Evolutionary conservation across 2,329 filamentous ascomycete species (phyloP).

Genomic region (Lojkania enalia): DNA sequence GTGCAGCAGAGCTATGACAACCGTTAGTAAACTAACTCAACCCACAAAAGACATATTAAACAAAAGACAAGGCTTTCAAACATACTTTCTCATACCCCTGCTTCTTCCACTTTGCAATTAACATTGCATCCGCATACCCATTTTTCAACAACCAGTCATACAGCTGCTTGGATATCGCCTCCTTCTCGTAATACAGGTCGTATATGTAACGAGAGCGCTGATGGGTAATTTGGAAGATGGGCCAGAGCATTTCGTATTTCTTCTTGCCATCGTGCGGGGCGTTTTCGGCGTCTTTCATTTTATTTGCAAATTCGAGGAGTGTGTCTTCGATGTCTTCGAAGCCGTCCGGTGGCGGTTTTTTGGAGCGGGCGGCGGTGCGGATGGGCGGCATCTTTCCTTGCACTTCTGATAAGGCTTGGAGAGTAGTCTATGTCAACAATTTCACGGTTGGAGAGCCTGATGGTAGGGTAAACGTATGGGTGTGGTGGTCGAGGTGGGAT

Average conservation of each 20-base stretch:
- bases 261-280: constrained; percentile 75
- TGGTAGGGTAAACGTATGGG: neutral
- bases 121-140: constrained; percentile 87
- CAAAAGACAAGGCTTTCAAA: constrained; percentile 14
- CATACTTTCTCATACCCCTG: constrained; percentile 94
- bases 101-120: constrained; percentile 99
- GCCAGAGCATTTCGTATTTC: constrained; percentile 94
- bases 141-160: constrained; percentile 99
- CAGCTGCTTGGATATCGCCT: constrained; percentile 86
- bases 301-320: constrained; percentile 81
- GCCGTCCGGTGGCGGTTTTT: constrained; percentile 81
- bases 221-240: constrained; percentile 95
- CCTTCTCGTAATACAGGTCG: constrained; percentile 96
- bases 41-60: no score
- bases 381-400: constrained; percentile 79
- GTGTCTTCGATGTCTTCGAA: constrained; percentile 89
- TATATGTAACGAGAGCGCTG: constrained; percentile 93
- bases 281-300: constrained; percentile 95
- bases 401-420: no score
- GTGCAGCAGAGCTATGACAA: constrained; percentile 82
- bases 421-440: no score
- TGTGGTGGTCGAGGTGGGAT: neutral
- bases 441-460: neutral
- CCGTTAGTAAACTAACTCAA: neutral
- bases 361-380: constrained; percentile 68